Percentiles rank a stretch among this genome's conserved stretches.
These are phyloP conservation scores for Diaporthe batatas DNA, from an alignment of 2,329 filamentous ascomycete genomes.

Conservation along the genomic window DNA sequence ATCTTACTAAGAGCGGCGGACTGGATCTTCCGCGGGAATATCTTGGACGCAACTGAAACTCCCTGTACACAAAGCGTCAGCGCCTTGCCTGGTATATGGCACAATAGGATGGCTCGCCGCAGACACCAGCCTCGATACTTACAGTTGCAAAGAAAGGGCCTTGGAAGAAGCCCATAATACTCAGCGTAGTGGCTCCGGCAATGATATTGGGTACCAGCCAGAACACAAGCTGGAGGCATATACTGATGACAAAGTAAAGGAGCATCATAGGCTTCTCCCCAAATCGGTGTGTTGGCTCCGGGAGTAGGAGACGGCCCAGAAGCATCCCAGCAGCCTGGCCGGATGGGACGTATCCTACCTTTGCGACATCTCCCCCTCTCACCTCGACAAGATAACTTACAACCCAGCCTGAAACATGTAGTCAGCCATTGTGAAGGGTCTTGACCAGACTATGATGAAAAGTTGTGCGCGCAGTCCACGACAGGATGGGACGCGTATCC, in stretches of 20 bases:
- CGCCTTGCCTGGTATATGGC: not conserved
- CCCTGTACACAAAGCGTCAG: constrained; percentile 50
- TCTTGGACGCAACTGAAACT: constrained; percentile 65
- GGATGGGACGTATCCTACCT: constrained; percentile 73
- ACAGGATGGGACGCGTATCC: not conserved
- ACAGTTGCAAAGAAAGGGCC: constrained; percentile 68
- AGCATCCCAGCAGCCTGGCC: constrained; percentile 71
- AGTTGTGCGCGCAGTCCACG: not conserved
- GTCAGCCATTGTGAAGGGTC: not conserved
- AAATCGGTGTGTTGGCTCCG: constrained; percentile 70
- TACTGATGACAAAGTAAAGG: constrained; percentile 63
- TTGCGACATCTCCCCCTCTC: constrained; percentile 67
- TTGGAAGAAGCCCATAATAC: constrained; percentile 66
- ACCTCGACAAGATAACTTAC: constrained; percentile 74
- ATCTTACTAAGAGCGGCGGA: constrained; percentile 61
- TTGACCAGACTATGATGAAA: not conserved
- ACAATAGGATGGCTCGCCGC: not conserved
- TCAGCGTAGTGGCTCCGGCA: constrained; percentile 62
- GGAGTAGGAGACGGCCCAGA: constrained; percentile 68
- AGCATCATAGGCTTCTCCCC: constrained; percentile 71
- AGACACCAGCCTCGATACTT: constrained; percentile 40
- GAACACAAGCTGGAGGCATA: constrained; percentile 70
- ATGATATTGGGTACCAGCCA: constrained; percentile 60
- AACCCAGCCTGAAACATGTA: constrained; percentile 62
- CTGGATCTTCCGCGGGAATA: constrained; percentile 61